Evolutionary conservation across 768 basidiomycete species (phyloP), one percentile per base, ranked within the genome.

Genomic region (Boletus subparvulus): DNA sequence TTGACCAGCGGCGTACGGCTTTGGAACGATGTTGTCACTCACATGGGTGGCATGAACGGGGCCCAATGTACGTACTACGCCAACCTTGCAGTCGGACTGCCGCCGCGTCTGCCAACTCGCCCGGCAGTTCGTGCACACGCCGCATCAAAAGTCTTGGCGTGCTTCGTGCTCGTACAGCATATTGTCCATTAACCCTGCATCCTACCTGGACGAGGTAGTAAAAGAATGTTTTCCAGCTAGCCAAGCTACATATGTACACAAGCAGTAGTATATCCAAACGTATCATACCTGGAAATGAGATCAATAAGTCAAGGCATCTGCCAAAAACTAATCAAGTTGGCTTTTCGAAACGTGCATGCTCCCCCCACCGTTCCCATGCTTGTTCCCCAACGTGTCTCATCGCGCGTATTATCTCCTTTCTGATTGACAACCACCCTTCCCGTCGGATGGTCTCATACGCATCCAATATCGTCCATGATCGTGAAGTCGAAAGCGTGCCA

Each of bases 341-440:
- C 36, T 62, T 68, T 56, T 73, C 68, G 13, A 68, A 50, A 52
- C 54, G 61, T 26, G 56, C 50, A 30, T 61, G 67, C 42, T 70
- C 72, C 35, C 77, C 79, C 74, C 77, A 77, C 46, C 59, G 65
- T 50, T 79, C 75, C 82, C 81, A 82, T 36, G 74, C 69, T 37
- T 72, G 71, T 26, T 72, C 65, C 63, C 72, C 70, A 67, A 72
- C 69, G 63, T 77, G 58, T 73, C 66, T 56, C 55, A 78, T 47
- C 58, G 71, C 76, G 37, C 76, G 71, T 63, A 74, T 70, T 16
- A 78, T 61, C 50, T 79, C 77, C 37, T 58, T 61, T 33, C 69
- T 52, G 39, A 76, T 69, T 42, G 73, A 73, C 51, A 61, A 62
- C 75, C 75, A 77, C 40, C 81, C 78, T 47, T 77, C 75, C 54